phyloP scores from a whole-genome alignment of 1,284 basidiomycete species.

The Anthracocystis setariae region DNA sequence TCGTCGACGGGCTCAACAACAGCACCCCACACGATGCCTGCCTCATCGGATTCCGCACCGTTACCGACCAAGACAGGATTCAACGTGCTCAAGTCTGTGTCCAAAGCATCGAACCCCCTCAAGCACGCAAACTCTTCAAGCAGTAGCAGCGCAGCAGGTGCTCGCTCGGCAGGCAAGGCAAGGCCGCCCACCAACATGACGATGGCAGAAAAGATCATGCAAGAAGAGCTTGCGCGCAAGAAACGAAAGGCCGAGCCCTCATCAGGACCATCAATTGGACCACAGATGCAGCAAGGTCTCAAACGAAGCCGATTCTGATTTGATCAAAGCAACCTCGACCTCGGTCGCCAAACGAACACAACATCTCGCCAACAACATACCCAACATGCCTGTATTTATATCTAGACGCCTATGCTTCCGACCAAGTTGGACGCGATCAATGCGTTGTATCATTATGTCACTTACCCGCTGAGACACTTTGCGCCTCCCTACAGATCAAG shows the following conservation, averaged over 20 bases:
- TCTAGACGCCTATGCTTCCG: too few species aligned
- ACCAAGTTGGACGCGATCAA: too few species aligned
- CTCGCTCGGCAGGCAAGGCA: slow-evolving; percentile 10
- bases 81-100: slow-evolving; percentile 48
- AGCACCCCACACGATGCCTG: too few species aligned
- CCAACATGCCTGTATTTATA: background rate
- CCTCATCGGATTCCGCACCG: slow-evolving; percentile 6
- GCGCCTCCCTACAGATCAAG: too few species aligned
- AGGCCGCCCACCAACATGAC: slow-evolving; percentile 50
- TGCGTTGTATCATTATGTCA: too few species aligned
- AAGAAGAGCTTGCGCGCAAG: slow-evolving; percentile 55
- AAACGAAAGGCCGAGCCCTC: slow-evolving; percentile 29
- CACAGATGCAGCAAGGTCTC: slow-evolving; percentile 50
- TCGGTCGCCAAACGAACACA: background rate
- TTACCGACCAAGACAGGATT: slow-evolving; percentile 42
- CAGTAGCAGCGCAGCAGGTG: slow-evolving; percentile 2
- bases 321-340: background rate
- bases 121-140: slow-evolving; percentile 5
- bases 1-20: too few species aligned
- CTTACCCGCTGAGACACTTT: too few species aligned
- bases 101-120: slow-evolving; percentile 38
- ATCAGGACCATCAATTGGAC: slow-evolving; percentile 26
- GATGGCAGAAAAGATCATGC: slow-evolving; percentile 63
- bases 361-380: background rate
- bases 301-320: slow-evolving; percentile 57